Base-by-base conservation (phyloP, 139 green algal species). In the Pleodorina starrii region DNA sequence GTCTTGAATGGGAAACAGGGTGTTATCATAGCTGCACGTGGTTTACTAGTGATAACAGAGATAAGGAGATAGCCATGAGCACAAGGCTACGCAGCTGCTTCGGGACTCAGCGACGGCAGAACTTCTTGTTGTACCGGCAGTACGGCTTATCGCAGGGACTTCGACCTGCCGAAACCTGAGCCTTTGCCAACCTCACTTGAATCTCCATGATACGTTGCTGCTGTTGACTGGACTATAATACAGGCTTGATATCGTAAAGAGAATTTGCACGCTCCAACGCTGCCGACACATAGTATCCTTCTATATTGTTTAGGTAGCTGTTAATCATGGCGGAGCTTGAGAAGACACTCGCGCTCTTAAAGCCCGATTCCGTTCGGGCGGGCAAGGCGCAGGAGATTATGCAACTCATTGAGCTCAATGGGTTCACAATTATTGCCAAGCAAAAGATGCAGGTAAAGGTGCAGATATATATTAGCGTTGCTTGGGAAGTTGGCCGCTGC, bases 341-440 rank as follows among this genome's bases (percentile, higher is more conserved):
- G n/a, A 85, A 88, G n/a, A 97, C 95, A 10, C 83, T 96, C 19
- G 95, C 94, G 0, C 54, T 98, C 43, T 95, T 98, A 5, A 97
- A 98, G 87, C 96, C 96, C 5, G 96, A 98, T 82, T 95, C 96
- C 2, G 92, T 96, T 19, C 50, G 50, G 7, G 66, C 74, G 46
- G 89, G 91, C 73, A 94, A 94, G 76, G 91, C 93, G 4, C n/a
- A 91, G 59, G 93, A 97, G 42, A 98, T 98, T 71, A 94, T 96
- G 85, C 93, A 97, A 77, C 88, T 95, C 0, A 95, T 95, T 32
- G 93, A 97, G 88, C 72, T 93, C 0, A 84, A 92, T 84, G 95
- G 95, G 27, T 98, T 98, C 86, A 93, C 87, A 5, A 96, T 98
- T 68, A 91, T 97, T 32, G 84, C 82, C 0, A 91, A 94, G 51